Evolutionary conservation across 768 basidiomycete genomes (phyloP).

Genomic region (Tephrocybe sp.): DNA sequence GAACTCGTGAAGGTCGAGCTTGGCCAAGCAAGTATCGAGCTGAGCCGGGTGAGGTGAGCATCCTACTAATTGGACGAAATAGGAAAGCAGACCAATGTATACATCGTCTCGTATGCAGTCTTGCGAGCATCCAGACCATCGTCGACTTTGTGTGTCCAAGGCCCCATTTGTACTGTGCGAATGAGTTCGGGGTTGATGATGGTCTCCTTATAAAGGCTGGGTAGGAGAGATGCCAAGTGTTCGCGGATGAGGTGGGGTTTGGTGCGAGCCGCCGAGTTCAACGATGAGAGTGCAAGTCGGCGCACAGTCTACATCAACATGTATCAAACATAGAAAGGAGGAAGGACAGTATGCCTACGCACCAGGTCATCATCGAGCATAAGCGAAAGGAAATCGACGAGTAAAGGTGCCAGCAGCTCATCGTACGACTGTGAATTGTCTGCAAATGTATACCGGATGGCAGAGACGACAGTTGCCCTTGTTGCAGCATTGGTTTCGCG

Average conservation of each 20-base stretch:
- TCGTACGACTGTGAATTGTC: constrained; percentile 87
- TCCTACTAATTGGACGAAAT: background rate
- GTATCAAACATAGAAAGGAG: background rate
- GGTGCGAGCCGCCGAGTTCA: constrained; percentile 94
- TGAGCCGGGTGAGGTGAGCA: constrained; percentile 25
- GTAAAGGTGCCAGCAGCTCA: constrained; percentile 82
- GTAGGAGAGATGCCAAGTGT: constrained; percentile 73
- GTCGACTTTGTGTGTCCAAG: constrained; percentile 96
- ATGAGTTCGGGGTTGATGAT: constrained; percentile 75
- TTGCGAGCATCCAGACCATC: constrained; percentile 96
- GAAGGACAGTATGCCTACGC: constrained; percentile 24
- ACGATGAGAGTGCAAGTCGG: constrained; percentile 81
- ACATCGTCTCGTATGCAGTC: constrained; percentile 97
- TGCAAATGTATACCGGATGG: constrained; percentile 91
- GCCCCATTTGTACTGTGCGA: constrained; percentile 93
- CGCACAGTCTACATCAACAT: constrained; percentile 74
- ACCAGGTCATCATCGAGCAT: constrained; percentile 91
- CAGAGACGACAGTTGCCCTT: constrained; percentile 87
- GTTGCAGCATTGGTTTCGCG: constrained; percentile 67
- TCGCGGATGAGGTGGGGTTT: constrained; percentile 92
- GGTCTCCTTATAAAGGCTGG: constrained; percentile 86
- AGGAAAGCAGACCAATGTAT: constrained; percentile 69
- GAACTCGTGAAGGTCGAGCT: constrained; percentile 87
- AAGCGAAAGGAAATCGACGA: constrained; percentile 88
- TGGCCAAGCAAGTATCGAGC: constrained; percentile 90